phyloP scores from a whole-genome alignment of 2,329 filamentous ascomycete genomes.

The Furcasterigmium sp. region DNA sequence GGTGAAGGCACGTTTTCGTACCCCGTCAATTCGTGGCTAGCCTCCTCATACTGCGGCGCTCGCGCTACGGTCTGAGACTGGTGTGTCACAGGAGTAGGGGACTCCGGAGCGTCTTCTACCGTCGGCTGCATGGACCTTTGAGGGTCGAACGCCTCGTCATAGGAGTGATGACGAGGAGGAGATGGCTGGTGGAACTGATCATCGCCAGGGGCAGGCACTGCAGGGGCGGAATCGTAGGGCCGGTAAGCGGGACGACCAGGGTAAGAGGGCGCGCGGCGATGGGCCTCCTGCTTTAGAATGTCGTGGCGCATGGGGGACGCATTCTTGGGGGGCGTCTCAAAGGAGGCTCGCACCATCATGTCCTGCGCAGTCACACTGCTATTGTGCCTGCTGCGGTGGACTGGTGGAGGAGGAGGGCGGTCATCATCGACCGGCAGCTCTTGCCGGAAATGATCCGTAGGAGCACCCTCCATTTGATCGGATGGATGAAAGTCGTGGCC shows the following conservation, averaged over 20 bases:
- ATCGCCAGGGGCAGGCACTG: conserved; percentile 27
- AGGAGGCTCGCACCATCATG: conserved; percentile 30
- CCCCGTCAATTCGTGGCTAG: conserved; percentile 11
- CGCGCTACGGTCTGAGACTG: conserved; percentile 19
- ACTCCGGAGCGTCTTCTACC: conserved; percentile 59
- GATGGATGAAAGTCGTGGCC: conserved; percentile 26
- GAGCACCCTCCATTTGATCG: conserved; percentile 19
- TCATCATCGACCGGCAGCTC: conserved; percentile 33
- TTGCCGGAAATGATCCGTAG: conserved; percentile 24
- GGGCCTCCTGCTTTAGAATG: conserved; percentile 51
- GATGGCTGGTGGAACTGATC: conserved; percentile 23
- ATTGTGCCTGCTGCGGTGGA: conserved; percentile 43
- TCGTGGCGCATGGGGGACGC: conserved; percentile 51
- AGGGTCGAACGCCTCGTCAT: conserved; percentile 43
- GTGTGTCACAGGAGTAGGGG: conserved; percentile 25
- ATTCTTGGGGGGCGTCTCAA: conserved; percentile 36
- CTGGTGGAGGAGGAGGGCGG: conserved; percentile 51
- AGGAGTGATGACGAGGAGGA: conserved; percentile 42
- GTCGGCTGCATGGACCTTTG: conserved; percentile 54
- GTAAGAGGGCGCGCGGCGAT: conserved; percentile 46
- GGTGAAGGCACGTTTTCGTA: conserved; percentile 35
- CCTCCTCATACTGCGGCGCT: conserved; percentile 18
- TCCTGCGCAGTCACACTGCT: conserved; percentile 35
- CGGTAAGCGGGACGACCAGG: conserved; percentile 50
- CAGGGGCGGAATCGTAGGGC: conserved; percentile 42